phyloP scores from a whole-genome alignment of 495 filamentous ascomycete species.

The Trichocladium antarcticum region DNA sequence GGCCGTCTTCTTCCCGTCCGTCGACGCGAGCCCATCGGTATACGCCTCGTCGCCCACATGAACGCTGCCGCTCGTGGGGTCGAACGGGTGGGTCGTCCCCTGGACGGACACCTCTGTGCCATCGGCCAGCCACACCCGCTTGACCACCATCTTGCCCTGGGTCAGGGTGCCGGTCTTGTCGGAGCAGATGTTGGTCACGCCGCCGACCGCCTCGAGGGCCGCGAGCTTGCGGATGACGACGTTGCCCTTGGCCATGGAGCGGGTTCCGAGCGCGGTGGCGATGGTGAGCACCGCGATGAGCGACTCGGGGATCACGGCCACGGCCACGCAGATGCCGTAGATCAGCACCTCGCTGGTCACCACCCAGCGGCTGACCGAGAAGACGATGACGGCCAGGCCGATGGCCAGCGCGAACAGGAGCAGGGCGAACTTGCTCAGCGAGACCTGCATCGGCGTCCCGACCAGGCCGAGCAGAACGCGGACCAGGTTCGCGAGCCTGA shows the following conservation, averaged over 20 bases:
- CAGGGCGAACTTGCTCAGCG: slow-evolving; percentile 64
- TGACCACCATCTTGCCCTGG: slow-evolving; percentile 62
- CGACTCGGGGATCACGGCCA: slow-evolving; percentile 61
- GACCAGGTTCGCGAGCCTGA: slow-evolving; percentile 10
- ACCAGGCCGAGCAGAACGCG: slow-evolving; percentile 48
- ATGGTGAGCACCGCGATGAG: slow-evolving; percentile 61
- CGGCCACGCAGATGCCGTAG: slow-evolving; percentile 64
- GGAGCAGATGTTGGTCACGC: slow-evolving; percentile 79
- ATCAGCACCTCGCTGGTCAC: slow-evolving; percentile 63
- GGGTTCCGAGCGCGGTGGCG: slow-evolving; percentile 66
- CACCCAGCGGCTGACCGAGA: slow-evolving; percentile 61
- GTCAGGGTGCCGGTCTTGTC: slow-evolving; percentile 83
- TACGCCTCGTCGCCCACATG: slow-evolving; percentile 8
- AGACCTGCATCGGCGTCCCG: slow-evolving; percentile 68
- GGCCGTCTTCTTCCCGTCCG: slow-evolving; percentile 7
- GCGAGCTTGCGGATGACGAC: slow-evolving; percentile 65
- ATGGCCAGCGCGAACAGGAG: slow-evolving; percentile 64
- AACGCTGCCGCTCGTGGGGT: slow-evolving; percentile 22
- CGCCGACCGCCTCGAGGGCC: slow-evolving; percentile 71
- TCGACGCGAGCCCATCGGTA: not conserved
- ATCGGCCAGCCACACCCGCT: slow-evolving; percentile 65
- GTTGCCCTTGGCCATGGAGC: slow-evolving; percentile 61
- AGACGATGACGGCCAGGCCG: slow-evolving; percentile 65
- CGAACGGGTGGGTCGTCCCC: slow-evolving; percentile 43
- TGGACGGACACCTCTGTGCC: slow-evolving; percentile 45